Evolutionary conservation across 495 filamentous ascomycete genomes (phyloP), one percentile per base, ranked within the genome.

Genomic region (Tuber brumale): DNA sequence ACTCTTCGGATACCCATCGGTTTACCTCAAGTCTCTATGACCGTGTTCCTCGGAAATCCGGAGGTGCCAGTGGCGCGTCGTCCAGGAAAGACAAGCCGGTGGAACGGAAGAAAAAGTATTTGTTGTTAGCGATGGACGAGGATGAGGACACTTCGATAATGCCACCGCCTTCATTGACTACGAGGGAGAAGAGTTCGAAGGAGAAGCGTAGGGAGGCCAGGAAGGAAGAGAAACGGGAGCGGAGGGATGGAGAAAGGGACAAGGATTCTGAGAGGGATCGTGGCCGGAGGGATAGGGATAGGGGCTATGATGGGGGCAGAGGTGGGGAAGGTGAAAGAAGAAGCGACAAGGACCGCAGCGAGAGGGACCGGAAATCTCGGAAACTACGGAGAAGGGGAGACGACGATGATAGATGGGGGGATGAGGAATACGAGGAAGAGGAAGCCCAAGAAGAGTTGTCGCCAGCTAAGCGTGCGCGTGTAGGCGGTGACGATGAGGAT

Each of bases 121-220:
- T 90, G 16, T 87, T 97, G 37, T 86, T 97, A 57, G 91, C 93
- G 18, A 96, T 96, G 93, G 92, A 91, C 70, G 92, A 93, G 43
- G 91, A 91, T 9, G 86, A 88, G 3, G 82, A 83, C 71, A 39
- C 79, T 75, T 70, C 61, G 74, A 80, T 51, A 80, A 83, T 84
- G 19, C 80, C 89, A 57, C 88, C 90, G 0, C 81, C 84, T 23
- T 87, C 86, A 76, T 85, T 87, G 45, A 87, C 88, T 66, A 27
- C 57, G 72, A 86, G 84, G 72, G 85, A 86, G 45, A 88, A 89
- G 72, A 87, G 88, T 77, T 85, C 87, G 41, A 87, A 86, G 48
- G 89, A 90, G 73, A 85, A 85, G 35, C 84, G 86, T 12, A 78
- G 83, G 39, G 82, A 81, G 75, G 70, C 66, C n/a, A 82, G 81